Conservation (phyloP, 202 grass and related monocot species). For the Dendrocalamus latiflorus region DNA sequence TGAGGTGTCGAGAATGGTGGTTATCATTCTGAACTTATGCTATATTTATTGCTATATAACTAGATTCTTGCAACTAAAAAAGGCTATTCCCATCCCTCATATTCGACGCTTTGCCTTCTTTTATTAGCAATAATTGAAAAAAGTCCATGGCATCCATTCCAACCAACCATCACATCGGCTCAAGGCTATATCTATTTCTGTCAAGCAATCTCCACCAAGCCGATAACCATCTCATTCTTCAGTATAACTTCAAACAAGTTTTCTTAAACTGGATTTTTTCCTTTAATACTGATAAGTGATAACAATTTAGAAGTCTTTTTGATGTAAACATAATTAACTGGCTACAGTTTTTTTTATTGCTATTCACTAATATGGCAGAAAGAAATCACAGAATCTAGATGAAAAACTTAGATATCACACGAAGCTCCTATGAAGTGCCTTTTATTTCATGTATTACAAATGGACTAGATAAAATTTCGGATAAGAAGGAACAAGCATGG, state of each 20-base stretch:
- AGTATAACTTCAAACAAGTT: neutral
- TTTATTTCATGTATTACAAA: slow-evolving; percentile 15
- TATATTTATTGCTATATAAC: slow-evolving; percentile 11
- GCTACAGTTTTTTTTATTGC: neutral
- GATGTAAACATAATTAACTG: neutral
- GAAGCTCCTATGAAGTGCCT: neutral
- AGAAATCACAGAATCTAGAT: neutral
- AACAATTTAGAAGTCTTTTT: neutral
- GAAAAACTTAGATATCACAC: neutral
- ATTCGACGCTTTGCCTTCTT: slow-evolving; percentile 34
- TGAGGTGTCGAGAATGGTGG: neutral
- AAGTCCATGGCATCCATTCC: slow-evolving; percentile 35
- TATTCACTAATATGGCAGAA: slow-evolving; percentile 4
- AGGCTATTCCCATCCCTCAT: slow-evolving; percentile 36
- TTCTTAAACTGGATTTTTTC: neutral
- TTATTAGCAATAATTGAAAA: slow-evolving; percentile 52
- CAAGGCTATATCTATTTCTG: slow-evolving; percentile 30
- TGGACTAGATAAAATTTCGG: slow-evolving; percentile 11
- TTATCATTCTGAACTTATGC: slow-evolving; percentile 19
- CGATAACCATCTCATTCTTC: neutral
- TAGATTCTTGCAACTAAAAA: slow-evolving; percentile 30
- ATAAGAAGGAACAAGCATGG: slow-evolving; percentile 53
- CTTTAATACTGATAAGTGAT: neutral
- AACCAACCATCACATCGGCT: slow-evolving; percentile 34
- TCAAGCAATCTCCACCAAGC: neutral